phyloP scores from a whole-genome alignment of 2,329 filamentous ascomycete genomes.

The Cordyceps farinosa region DNA sequence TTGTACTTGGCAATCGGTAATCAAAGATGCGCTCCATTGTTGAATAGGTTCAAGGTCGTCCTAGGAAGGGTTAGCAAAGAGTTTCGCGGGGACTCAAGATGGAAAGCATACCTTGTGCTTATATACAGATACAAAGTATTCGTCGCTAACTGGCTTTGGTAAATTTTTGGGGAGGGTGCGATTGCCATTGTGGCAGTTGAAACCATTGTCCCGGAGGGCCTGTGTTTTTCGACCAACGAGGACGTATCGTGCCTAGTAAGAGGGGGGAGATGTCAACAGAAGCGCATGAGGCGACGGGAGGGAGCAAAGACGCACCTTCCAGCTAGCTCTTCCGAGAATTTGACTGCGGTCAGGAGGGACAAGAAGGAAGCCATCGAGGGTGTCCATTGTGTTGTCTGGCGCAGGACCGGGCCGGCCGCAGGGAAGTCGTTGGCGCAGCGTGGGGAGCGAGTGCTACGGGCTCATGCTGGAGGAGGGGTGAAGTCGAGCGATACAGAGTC shows the following conservation, averaged over 20 bases:
- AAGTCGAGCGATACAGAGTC: background rate
- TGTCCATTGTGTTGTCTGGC: constrained; percentile 30
- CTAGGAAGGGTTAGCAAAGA: constrained; percentile 29
- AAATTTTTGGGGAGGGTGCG: constrained; percentile 37
- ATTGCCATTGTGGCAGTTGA: constrained; percentile 32
- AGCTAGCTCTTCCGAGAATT: constrained; percentile 48
- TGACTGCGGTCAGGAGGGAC: constrained; percentile 49
- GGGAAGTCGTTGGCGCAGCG: constrained; percentile 13
- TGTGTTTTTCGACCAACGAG: constrained; percentile 45
- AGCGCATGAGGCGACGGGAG: background rate
- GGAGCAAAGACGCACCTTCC: constrained; percentile 45
- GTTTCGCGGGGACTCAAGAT: background rate
- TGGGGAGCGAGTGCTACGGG: constrained; percentile 14
- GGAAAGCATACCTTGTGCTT: constrained; percentile 48
- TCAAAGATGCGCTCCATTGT: constrained; percentile 49
- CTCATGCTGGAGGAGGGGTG: constrained; percentile 17
- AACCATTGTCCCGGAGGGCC: constrained; percentile 29
- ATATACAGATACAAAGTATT: constrained; percentile 50
- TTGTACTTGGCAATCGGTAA: constrained; percentile 57
- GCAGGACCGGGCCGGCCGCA: constrained; percentile 7
- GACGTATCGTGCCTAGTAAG: constrained; percentile 54
- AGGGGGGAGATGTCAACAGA: background rate
- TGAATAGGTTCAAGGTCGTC: constrained; percentile 53
- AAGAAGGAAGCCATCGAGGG: constrained; percentile 45
- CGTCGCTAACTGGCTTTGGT: constrained; percentile 36